Evolutionary conservation across 73 alveolate species (phyloP), one percentile per base, ranked within the genome.

Genomic region (Symbiodinium natans): DNA sequence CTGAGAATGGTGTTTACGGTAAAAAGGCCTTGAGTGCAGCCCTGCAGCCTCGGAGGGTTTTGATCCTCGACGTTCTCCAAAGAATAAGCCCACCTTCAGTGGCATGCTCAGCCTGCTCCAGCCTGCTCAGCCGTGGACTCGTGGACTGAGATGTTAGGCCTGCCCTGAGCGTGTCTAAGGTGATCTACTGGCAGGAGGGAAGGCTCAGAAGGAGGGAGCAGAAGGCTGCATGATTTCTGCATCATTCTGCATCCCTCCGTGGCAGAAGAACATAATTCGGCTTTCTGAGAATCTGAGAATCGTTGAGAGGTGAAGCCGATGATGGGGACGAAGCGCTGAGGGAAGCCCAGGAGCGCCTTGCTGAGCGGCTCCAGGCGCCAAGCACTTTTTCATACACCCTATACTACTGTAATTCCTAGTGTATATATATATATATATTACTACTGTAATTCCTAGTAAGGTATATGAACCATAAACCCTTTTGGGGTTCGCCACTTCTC

Each of bases 281-380:
- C n/a, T n/a, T n/a, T n/a, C n/a, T n/a, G n/a, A n/a, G n/a, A n/a
- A n/a, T n/a, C n/a, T n/a, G n/a, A n/a, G n/a, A n/a, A n/a, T n/a
- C n/a, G n/a, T n/a, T n/a, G n/a, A n/a, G n/a, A 90, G 97, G 97
- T 21, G 97, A 90, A 39, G 40, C 80, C 13, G 97, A 90, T 23
- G 97, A 90, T 46, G 97, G 77, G 2, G 89, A 73, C 77, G 97
- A 90, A 89, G 97, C 97, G 5, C 29, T 90, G 52, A 75, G 97
- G 19, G 97, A 90, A 82, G 97, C 97, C 59, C 77, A 90, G 80
- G 97, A 90, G 54, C 97, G 97, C 19, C 39, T 90, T 75, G 97
- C 89, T 9, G 97, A 90, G 80, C 83, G 97, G 89, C 80, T 90
- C 31, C 97, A 90, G 88, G 97, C 54, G 88, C 80, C 80, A 34